These are phyloP conservation scores for Botryosphaeria dothidea DNA, from an alignment of 2,329 filamentous ascomycete genomes.

Conservation along the genomic window DNA sequence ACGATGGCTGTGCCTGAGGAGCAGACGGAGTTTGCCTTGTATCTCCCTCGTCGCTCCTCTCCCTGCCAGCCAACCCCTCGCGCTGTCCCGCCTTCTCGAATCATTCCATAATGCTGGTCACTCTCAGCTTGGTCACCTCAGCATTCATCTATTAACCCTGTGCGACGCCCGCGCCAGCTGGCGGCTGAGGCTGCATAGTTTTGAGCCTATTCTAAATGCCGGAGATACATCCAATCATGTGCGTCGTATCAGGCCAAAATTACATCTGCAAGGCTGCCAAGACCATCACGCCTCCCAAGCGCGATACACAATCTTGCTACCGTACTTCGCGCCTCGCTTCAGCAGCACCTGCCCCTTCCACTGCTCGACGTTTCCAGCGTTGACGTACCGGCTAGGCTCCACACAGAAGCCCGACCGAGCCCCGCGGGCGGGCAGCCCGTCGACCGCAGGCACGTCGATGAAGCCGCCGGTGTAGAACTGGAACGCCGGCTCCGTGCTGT, in stretches of 20 bases:
- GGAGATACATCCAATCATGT: constrained; percentile 10
- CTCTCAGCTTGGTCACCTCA: background rate
- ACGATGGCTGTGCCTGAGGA: background rate
- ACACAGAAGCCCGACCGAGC: constrained; percentile 81
- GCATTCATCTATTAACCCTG: background rate
- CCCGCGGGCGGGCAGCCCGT: constrained; percentile 62
- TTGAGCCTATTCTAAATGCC: constrained; percentile 11
- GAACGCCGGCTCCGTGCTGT: constrained; percentile 92
- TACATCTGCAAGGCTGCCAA: background rate
- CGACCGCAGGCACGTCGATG: constrained; percentile 71
- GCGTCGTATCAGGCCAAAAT: background rate
- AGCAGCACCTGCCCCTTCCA: constrained; percentile 79
- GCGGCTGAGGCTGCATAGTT: constrained; percentile 7
- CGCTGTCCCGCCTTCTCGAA: background rate
- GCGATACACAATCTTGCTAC: constrained; percentile 78
- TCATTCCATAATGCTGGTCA: background rate
- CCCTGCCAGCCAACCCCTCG: background rate
- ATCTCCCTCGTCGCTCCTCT: background rate
- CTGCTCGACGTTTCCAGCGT: constrained; percentile 78
- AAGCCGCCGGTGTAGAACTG: constrained; percentile 94
- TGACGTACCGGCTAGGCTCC: constrained; percentile 88
- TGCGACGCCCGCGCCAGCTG: background rate
- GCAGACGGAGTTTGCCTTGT: background rate
- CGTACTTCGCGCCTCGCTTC: constrained; percentile 83
- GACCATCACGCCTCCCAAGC: constrained; percentile 67